phyloP scores from a whole-genome alignment of 179 eudicot genomes.

The Patellifolia procumbens region DNA sequence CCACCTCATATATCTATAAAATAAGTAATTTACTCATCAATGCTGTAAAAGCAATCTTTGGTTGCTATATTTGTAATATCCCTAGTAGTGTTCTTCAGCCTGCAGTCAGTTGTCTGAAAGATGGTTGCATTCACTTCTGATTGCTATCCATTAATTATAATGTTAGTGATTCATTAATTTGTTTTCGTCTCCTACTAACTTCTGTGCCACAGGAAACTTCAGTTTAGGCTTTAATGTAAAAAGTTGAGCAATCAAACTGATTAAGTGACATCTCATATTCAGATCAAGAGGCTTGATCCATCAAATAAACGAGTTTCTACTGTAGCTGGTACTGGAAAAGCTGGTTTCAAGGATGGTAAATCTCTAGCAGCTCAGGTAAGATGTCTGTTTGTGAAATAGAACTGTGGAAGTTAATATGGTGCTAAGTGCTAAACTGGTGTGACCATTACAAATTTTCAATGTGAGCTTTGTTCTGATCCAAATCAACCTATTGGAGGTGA shows the following conservation, averaged over 20 bases:
- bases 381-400: constrained; percentile 6
- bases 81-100: background rate
- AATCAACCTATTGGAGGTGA: background rate
- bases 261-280: constrained; percentile 18
- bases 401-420: background rate
- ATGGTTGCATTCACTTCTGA: constrained; percentile 5
- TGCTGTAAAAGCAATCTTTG: background rate
- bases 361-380: constrained; percentile 77
- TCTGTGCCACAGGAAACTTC: background rate
- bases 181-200: background rate
- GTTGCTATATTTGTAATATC: background rate
- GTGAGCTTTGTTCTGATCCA: background rate
- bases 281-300: constrained; percentile 92
- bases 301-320: constrained; percentile 68
- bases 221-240: background rate
- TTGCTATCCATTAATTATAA: background rate
- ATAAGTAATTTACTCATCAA: too few species aligned
- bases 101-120: background rate
- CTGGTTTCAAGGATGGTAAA: constrained; percentile 92
- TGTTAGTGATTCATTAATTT: background rate
- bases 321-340: constrained; percentile 84
- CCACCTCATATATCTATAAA: too few species aligned
- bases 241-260: background rate
- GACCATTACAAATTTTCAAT: background rate
- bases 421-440: background rate